Evolutionary conservation across 805 yeast genomes (phyloP).

Genomic region (Limtongia smithiae): DNA sequence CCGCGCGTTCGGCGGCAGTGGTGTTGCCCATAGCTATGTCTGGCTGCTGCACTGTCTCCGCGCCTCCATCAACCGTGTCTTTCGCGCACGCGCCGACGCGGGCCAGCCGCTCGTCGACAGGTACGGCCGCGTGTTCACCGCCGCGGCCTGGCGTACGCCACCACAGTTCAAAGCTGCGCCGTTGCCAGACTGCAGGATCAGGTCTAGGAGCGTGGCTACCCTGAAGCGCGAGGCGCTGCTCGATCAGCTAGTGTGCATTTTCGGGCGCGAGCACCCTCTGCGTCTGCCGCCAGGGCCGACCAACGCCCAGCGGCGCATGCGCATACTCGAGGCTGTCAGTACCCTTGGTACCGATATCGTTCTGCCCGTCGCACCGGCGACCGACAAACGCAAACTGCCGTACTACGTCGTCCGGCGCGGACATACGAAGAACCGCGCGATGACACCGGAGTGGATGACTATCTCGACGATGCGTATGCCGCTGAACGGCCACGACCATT

Average conservation of each 20-base stretch:
- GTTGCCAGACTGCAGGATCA: no score
- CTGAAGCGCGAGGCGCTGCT: no score
- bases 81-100: neutral
- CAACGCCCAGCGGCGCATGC: neutral
- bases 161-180: neutral
- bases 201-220: no score
- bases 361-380: neutral
- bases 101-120: constrained; percentile 4
- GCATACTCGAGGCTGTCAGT: constrained; percentile 2
- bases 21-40: no score
- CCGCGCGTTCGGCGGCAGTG: no score
- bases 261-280: neutral
- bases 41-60: no score
- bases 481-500: constrained; percentile 13
- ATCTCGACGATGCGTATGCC: constrained; percentile 14
- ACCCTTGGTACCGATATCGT: neutral
- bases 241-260: no score
- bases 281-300: neutral
- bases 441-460: constrained; percentile 20
- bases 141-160: constrained; percentile 17
- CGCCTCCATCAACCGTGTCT: no score
- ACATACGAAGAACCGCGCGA: neutral
- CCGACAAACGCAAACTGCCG: neutral
- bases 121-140: constrained; percentile 21
- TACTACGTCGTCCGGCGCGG: neutral